Base-by-base conservation (phyloP, 805 yeast species). In the Scheffersomyces lignosus region DNA sequence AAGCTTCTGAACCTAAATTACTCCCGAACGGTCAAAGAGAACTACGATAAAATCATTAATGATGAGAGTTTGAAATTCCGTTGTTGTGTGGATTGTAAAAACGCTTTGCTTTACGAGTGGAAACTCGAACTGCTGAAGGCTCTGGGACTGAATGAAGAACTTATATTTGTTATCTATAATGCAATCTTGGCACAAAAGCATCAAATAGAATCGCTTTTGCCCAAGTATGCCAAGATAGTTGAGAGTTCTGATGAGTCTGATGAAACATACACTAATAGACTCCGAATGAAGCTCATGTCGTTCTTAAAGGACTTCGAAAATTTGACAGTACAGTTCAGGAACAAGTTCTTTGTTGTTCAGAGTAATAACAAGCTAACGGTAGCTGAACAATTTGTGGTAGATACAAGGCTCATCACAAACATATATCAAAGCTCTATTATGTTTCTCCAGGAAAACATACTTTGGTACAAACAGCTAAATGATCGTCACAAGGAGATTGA, bases 51-150 rank as follows among this genome's bases (percentile, higher is more conserved):
- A 4, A 38, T 60, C 2, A 27, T 43, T 5, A 29, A 24, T 29
- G 40, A 41, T 14, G 48, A 37, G 2, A 36, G 49, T 4, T 48
- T 63, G 3, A 43, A 60, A 3, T 54, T 86, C 7, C 57, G 96
- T 27, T 60, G 88, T 23, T 91, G 98, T 61, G 61, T 72, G 3
- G 63, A 69, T 20, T 91, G 99, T 63, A 81, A 84, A 36, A 66
- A 78, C 43, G 61, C 65, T 3, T 60, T 90, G 18, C 79, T 86
- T 40, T 68, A 73, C 26, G 78, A 74, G 32, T 71, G 78, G 48
- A 76, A 55, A 31, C 30, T 41, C 5, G 30, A 26, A n/a, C 33
- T 37, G 8, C 29, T 43, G 14, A 37, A 38, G 17, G 30, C 26
- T 20, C 24, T 10, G 3, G 36, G 38, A 3, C 29, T 30, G 10